Evolutionary conservation across 2,329 filamentous ascomycete genomes (phyloP).

Genomic region (Ceratocystis albifundus): DNA sequence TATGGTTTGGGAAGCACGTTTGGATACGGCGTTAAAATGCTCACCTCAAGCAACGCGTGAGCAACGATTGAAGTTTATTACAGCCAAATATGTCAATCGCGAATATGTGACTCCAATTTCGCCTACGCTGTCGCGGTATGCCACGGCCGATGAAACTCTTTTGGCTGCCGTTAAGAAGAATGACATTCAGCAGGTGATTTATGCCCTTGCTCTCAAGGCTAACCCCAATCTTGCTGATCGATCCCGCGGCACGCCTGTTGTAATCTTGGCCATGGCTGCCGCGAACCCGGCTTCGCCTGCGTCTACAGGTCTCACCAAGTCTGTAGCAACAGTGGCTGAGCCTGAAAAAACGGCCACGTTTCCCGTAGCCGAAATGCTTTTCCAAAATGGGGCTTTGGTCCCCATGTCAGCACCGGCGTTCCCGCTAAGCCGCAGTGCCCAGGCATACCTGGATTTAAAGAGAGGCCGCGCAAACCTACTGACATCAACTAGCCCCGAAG

Average conservation of each 20-base stretch:
- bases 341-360: conserved; percentile 56
- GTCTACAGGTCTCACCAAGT: conserved; percentile 35
- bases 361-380: conserved; percentile 75
- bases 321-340: conserved; percentile 30
- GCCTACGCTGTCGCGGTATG: conserved; percentile 60
- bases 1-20: conserved; percentile 84
- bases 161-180: conserved; percentile 92
- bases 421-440: conserved; percentile 67
- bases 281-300: conserved; percentile 74
- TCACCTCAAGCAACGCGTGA: conserved; percentile 69
- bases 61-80: conserved; percentile 89
- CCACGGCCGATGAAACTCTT: conserved; percentile 73
- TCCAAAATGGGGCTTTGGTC: conserved; percentile 89
- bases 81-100: conserved; percentile 80
- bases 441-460: conserved; percentile 75
- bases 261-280: conserved; percentile 84
- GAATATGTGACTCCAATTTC: conserved; percentile 71
- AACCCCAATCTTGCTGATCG: conserved; percentile 81
- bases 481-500: conserved; percentile 35
- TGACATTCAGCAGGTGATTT: conserved; percentile 85
- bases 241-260: conserved; percentile 73
- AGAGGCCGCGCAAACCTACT: conserved; percentile 37
- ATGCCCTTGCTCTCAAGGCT: conserved; percentile 73
- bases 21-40: conserved; percentile 66
- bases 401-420: conserved; percentile 66